Conservation (phyloP, 2,329 filamentous ascomycete genomes). For the Fusarium musae region DNA sequence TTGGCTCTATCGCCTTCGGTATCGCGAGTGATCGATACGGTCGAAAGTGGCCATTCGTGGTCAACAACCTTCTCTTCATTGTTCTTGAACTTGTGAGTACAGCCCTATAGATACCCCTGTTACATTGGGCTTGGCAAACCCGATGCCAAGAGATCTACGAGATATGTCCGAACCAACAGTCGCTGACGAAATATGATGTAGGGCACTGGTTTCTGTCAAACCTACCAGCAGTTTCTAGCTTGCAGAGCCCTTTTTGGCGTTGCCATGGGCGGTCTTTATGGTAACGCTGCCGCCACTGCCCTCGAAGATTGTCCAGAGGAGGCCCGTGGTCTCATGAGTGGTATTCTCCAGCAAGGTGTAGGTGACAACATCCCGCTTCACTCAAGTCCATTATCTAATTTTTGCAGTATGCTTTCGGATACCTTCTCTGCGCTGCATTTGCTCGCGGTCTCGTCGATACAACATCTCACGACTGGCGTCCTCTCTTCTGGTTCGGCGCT, state of each 20-base stretch:
- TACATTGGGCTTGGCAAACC: not conserved
- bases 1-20: constrained; percentile 66
- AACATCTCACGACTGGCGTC: constrained; percentile 82
- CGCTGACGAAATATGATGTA: constrained; percentile 40
- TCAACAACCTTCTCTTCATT: constrained; percentile 80
- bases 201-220: constrained; percentile 75
- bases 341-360: constrained; percentile 78
- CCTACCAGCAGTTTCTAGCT: constrained; percentile 77
- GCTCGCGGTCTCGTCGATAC: constrained; percentile 77
- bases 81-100: constrained; percentile 72
- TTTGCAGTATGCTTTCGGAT: constrained; percentile 68
- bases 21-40: constrained; percentile 67
- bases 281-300: constrained; percentile 82
- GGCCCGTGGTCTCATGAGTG: constrained; percentile 78
- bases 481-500: constrained; percentile 90
- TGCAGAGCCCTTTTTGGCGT: constrained; percentile 81
- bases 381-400: not conserved
- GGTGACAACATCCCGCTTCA: constrained; percentile 11
- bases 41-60: constrained; percentile 77
- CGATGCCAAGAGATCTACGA: constrained; percentile 7
- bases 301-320: constrained; percentile 78
- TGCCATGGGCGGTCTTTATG: constrained; percentile 85
- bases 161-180: not conserved
- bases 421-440: constrained; percentile 70
- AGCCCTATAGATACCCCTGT: not conserved